Percentiles rank a stretch among this genome's conserved stretches.
These are phyloP conservation scores for Trametes polyzona DNA, from an alignment of 1,284 basidiomycete species.

Conservation along the genomic window DNA sequence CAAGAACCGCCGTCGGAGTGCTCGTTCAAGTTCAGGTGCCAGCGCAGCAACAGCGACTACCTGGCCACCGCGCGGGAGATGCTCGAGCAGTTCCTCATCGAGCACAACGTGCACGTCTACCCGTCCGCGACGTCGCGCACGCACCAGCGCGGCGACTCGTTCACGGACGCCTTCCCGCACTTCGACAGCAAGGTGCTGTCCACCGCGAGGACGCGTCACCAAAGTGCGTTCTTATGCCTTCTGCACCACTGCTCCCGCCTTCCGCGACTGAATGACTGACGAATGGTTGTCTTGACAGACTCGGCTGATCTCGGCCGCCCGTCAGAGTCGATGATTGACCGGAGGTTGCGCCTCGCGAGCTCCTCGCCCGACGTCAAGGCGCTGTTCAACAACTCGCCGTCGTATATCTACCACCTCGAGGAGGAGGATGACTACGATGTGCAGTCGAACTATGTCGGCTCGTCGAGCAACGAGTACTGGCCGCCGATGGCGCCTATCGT, in stretches of 20 bases:
- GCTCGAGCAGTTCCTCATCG: slow-evolving; percentile 90
- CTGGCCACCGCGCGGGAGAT: slow-evolving; percentile 88
- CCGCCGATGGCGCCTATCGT: slow-evolving; percentile 79
- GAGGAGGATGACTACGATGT: slow-evolving; percentile 59
- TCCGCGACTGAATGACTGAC: not conserved
- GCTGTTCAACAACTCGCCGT: slow-evolving; percentile 81
- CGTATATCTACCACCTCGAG: slow-evolving; percentile 77
- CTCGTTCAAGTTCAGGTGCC: slow-evolving; percentile 95
- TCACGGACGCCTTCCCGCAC: slow-evolving; percentile 94
- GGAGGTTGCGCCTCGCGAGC: slow-evolving; percentile 80
- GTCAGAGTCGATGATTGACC: slow-evolving; percentile 71
- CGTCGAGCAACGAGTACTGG: slow-evolving; percentile 65
- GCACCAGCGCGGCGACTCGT: slow-evolving; percentile 88
- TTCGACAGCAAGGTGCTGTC: slow-evolving; percentile 95
- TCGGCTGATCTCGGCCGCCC: slow-evolving; percentile 76
- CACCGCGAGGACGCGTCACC: slow-evolving; percentile 72
- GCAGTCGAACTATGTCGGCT: slow-evolving; percentile 57
- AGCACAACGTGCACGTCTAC: slow-evolving; percentile 81
- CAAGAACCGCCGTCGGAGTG: slow-evolving; percentile 70
- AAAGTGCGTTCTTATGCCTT: slow-evolving; percentile 33
- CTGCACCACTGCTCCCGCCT: slow-evolving; percentile 5
- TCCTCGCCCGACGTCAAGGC: slow-evolving; percentile 96
- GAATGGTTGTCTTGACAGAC: slow-evolving; percentile 47
- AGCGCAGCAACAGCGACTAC: slow-evolving; percentile 93
- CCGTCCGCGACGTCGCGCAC: slow-evolving; percentile 73